Evolutionary conservation across 345 rosid genomes (phyloP).

Genomic region (Brassica incana): DNA sequence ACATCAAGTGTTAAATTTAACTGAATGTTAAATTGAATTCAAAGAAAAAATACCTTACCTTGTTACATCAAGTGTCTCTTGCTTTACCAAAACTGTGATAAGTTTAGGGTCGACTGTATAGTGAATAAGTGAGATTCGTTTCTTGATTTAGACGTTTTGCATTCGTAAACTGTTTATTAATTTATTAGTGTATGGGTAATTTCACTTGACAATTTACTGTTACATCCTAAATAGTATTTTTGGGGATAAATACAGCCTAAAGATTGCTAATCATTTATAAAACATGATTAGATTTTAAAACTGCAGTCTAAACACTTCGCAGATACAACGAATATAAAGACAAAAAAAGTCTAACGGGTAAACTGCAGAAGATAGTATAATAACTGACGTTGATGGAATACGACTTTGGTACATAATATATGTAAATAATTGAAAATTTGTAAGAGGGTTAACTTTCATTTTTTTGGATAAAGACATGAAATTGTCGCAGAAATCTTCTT

Average conservation of each 20-base stretch:
- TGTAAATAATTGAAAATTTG: not conserved
- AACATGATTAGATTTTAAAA: not conserved
- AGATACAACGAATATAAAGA: not conserved
- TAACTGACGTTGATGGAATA: not conserved
- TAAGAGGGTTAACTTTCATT: not conserved
- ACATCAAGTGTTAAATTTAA: no score
- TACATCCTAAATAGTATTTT: not conserved
- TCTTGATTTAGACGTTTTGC: conserved; percentile 3
- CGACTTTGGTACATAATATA: not conserved
- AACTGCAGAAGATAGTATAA: not conserved
- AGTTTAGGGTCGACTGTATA: conserved; percentile 11
- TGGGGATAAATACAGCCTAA: not conserved
- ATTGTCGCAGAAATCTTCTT: not conserved
- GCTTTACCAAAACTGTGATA: conserved; percentile 27
- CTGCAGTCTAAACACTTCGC: not conserved
- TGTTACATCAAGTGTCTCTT: not conserved
- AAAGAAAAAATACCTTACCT: no score
- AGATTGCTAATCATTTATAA: not conserved
- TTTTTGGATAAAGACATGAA: not conserved
- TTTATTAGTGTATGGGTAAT: not conserved
- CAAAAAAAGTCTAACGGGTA: not conserved
- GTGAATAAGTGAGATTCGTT: conserved; percentile 10
- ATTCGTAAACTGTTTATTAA: not conserved
- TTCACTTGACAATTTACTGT: not conserved
- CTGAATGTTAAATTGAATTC: no score